A percentile compares a stretch with the other conserved stretches of the same genome.
Evolutionary conservation across 805 yeast species (phyloP).

Genomic region (Zygosaccharomyces siamensis): DNA sequence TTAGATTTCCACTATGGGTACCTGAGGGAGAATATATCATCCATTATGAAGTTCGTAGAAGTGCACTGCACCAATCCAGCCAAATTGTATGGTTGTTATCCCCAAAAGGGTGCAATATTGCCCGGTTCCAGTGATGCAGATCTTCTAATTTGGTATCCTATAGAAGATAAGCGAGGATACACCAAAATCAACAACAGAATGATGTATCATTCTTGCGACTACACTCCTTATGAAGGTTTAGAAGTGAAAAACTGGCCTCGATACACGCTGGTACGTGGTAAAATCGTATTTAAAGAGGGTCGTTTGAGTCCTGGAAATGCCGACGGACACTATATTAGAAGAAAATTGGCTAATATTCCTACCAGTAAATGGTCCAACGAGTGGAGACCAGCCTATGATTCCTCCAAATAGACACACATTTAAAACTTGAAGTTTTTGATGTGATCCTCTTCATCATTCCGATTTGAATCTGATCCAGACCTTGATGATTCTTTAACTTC

Average conservation of each 20-base stretch:
- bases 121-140: slow-evolving; percentile 47
- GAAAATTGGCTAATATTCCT: slow-evolving; percentile 11
- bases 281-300: slow-evolving; percentile 33
- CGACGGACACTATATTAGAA: slow-evolving; percentile 13
- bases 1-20: slow-evolving; percentile 43
- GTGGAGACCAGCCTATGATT: slow-evolving; percentile 13
- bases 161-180: slow-evolving; percentile 22
- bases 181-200: slow-evolving; percentile 23
- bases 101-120: slow-evolving; percentile 40
- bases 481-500: not conserved
- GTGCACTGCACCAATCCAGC: slow-evolving; percentile 44
- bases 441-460: slow-evolving; percentile 13
- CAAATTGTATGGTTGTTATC: slow-evolving; percentile 41
- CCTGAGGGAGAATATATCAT: slow-evolving; percentile 37
- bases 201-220: slow-evolving; percentile 38
- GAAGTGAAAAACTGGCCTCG: slow-evolving; percentile 45
- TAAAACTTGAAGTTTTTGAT: slow-evolving; percentile 24
- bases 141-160: slow-evolving; percentile 45
- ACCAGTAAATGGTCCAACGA: slow-evolving; percentile 11
- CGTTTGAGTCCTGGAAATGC: slow-evolving; percentile 18
- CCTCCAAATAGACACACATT: not conserved
- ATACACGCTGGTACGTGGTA: slow-evolving; percentile 40
- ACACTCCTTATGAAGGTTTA: slow-evolving; percentile 40
- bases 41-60: slow-evolving; percentile 42
- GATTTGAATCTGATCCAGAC: not conserved